Evolutionary conservation across 768 basidiomycete species (phyloP).

Genomic region (Xanthoconium stramineum): DNA sequence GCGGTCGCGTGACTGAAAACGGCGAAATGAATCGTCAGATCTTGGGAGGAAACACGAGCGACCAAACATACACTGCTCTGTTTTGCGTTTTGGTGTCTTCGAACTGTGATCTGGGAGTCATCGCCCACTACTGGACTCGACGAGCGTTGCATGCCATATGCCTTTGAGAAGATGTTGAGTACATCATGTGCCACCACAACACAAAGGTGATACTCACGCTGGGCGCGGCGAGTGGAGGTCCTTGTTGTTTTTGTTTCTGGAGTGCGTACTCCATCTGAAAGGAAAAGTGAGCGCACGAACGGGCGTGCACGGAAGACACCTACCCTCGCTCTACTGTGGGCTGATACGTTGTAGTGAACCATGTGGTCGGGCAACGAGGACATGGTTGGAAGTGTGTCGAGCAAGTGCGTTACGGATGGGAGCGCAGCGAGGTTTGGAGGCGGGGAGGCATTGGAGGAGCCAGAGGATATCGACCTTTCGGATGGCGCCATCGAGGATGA

Average conservation of each 20-base stretch:
- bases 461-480: constrained; percentile 32
- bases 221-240: constrained; percentile 21
- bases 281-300: constrained; percentile 4
- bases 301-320: background rate
- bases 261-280: constrained; percentile 32
- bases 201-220: constrained; percentile 16
- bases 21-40: constrained; percentile 16
- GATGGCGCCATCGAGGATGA: constrained; percentile 33
- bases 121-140: constrained; percentile 32
- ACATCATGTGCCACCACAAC: background rate
- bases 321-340: constrained; percentile 31
- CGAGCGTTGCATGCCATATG: constrained; percentile 29
- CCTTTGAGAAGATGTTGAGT: constrained; percentile 11
- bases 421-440: constrained; percentile 29
- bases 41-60: background rate
- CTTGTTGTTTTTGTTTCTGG: constrained; percentile 32
- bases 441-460: constrained; percentile 30
- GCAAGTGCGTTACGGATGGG: constrained; percentile 33
- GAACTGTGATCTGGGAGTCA: constrained; percentile 31
- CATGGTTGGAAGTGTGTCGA: constrained; percentile 31
- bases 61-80: constrained; percentile 18
- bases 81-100: constrained; percentile 28
- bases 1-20: constrained; percentile 27
- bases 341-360: constrained; percentile 30
- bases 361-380: constrained; percentile 30